A percentile compares a stretch with the other conserved stretches of the same genome.
phyloP scores from a whole-genome alignment of 768 basidiomycete species.

The Phlegmacium glaucopus region DNA sequence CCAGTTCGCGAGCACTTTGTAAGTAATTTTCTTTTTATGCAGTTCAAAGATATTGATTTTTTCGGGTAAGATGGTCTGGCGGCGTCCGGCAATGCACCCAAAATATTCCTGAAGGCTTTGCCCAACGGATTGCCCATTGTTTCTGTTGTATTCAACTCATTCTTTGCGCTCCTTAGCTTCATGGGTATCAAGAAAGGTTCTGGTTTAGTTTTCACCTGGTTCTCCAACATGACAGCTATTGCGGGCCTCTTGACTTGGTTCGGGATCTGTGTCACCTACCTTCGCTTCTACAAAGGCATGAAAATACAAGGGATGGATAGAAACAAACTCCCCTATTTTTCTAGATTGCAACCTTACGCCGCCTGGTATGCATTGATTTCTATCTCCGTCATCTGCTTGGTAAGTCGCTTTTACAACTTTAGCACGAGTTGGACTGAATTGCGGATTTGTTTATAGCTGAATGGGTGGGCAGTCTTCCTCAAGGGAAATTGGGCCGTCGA shows the following conservation, averaged over 20 bases:
- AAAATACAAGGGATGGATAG: constrained; percentile 79
- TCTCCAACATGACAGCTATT: constrained; percentile 70
- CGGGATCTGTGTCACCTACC: constrained; percentile 70
- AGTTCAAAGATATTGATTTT: constrained; percentile 2
- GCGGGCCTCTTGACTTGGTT: constrained; percentile 80
- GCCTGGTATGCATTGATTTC: constrained; percentile 53
- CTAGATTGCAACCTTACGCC: constrained; percentile 67
- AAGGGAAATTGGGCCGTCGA: constrained; percentile 45
- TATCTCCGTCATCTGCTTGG: constrained; percentile 56
- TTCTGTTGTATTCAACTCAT: constrained; percentile 64
- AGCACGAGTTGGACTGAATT: neutral
- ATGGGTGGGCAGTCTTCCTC: constrained; percentile 41
- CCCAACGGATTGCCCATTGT: constrained; percentile 74
- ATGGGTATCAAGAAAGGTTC: constrained; percentile 72
- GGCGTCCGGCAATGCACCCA: constrained; percentile 75
- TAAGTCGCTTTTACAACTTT: constrained; percentile 30
- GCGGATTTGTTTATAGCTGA: constrained; percentile 28
- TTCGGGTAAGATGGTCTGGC: constrained; percentile 69
- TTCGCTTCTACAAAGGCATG: constrained; percentile 84
- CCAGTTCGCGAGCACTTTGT: constrained; percentile 85
- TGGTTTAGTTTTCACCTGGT: constrained; percentile 77
- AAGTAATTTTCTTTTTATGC: constrained; percentile 22
- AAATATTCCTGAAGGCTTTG: constrained; percentile 67
- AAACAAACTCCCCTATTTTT: constrained; percentile 63
- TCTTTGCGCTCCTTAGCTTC: constrained; percentile 71